Percentiles rank a stretch among this genome's conserved stretches.
Conservation (phyloP, 1,284 basidiomycete species). For the Microbotryum lychnidis-dioicae region DNA sequence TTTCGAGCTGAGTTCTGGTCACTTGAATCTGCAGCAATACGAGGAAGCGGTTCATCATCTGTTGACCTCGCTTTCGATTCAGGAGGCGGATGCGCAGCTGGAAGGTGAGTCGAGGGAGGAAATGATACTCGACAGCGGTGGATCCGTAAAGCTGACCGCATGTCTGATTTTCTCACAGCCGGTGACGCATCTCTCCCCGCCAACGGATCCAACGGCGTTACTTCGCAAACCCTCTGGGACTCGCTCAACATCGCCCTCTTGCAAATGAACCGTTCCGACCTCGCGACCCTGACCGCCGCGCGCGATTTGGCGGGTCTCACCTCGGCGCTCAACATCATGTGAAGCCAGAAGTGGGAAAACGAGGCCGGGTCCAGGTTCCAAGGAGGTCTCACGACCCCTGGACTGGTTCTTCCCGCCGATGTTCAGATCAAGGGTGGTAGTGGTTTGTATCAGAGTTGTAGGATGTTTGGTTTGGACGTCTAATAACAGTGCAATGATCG, state of each 20-base stretch:
- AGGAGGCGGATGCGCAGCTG: conserved; percentile 52
- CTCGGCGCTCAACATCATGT: too few relatives aligned
- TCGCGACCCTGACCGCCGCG: conserved; percentile 9
- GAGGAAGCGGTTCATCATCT: conserved; percentile 76
- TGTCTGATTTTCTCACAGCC: conserved; percentile 10
- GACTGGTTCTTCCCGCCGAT: too few relatives aligned
- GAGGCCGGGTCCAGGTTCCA: too few relatives aligned
- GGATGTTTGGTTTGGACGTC: too few relatives aligned
- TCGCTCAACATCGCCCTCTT: conserved; percentile 47
- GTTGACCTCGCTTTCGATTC: conserved; percentile 71
- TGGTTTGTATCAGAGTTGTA: too few relatives aligned
- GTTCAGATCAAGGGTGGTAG: too few relatives aligned
- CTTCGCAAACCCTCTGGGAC: conserved; percentile 70
- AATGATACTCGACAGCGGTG: neutral
- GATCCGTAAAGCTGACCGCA: neutral
- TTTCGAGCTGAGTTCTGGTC: neutral
- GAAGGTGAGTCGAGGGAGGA: conserved; percentile 31
- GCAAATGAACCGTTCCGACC: conserved; percentile 26
- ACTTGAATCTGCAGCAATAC: conserved; percentile 51
- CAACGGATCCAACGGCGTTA: conserved; percentile 54
- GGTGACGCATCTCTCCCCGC: conserved; percentile 41
- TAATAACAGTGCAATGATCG: too few relatives aligned
- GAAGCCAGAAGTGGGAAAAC: too few relatives aligned
- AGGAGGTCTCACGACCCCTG: too few relatives aligned
- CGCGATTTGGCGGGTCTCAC: conserved; percentile 13